Base-by-base conservation (phyloP, 768 basidiomycete genomes). In the Boletus rubroflammeus region DNA sequence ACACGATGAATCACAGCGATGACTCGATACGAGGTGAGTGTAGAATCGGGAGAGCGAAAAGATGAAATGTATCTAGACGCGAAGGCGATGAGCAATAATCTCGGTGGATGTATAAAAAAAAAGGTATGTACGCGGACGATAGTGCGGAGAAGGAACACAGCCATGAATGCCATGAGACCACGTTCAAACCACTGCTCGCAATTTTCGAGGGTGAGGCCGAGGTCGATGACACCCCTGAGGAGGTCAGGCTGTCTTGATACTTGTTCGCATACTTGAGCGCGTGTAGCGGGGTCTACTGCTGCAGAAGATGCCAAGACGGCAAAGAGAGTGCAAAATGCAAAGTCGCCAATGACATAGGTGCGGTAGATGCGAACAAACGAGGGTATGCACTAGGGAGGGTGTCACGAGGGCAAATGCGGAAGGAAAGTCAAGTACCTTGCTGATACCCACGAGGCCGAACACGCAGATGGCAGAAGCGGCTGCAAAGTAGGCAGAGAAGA, bases 141-240 rank as follows among this genome's bases (percentile, higher is more conserved):
- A 51, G 86, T 79, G 56, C 87, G 66, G 34, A 89, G 71, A 42
- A 82, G 75, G 72, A 86, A 78, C 41, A 83, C 66, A 2, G 76
- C 81, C 45, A 89, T 72, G 32, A 81, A 75, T 0, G 75, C 83
- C 54, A 86, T 66, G 31, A 84, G 77, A 8, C 81, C 85, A 38
- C 82, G 77, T 65, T 86, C 87, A 44, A 90, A 78, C 85, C 86
- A 89, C 53, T 79, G 77, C 64, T 92, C 90, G 66, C 90, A 92
- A 59, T 90, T 89, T 70, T 91, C 89, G 40, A 88, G 70, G 61
- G 79, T 87, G 62, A 91, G 75, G 0, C 88, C 89, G 63, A 86
- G 78, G 64, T 88, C 85, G 47, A 80, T 76, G 71, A 89, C 70
- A 59, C 82, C 82, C 9, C 82, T 81, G 71, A 90, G 78, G 39